These are phyloP conservation scores for Aspergillus carlsbadensis DNA, from an alignment of 495 filamentous ascomycete genomes.

Conservation along the genomic window DNA sequence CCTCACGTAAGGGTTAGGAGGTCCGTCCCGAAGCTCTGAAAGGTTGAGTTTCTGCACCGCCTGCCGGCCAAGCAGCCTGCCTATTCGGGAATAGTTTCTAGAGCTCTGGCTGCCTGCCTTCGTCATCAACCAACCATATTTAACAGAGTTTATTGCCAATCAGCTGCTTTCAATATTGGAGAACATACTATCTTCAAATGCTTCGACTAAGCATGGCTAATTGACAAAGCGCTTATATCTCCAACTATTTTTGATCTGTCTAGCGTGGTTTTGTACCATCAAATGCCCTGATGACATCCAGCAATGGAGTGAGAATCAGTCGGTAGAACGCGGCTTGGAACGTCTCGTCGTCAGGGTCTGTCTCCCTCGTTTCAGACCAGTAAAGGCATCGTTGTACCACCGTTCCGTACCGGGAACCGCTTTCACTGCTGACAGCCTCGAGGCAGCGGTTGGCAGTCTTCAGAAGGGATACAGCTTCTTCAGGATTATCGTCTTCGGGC, in stretches of 20 bases:
- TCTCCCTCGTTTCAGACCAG: constrained; percentile 11
- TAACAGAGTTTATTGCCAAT: too few species aligned
- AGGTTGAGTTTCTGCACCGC: not conserved
- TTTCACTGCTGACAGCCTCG: constrained; percentile 24
- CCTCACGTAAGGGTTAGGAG: not conserved
- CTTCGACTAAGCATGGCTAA: too few species aligned
- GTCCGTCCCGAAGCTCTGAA: not conserved
- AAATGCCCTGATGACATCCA: not conserved
- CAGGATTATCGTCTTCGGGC: constrained; percentile 22
- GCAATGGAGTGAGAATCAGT: constrained; percentile 20
- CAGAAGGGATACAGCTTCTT: constrained; percentile 19
- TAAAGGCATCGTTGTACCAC: constrained; percentile 36
- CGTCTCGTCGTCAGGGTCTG: constrained; percentile 3
- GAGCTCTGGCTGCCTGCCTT: not conserved
- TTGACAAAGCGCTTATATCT: too few species aligned
- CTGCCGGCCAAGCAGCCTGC: not conserved
- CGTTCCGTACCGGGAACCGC: constrained; percentile 27
- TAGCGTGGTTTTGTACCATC: not conserved
- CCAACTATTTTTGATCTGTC: too few species aligned
- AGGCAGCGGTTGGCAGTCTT: constrained; percentile 26
- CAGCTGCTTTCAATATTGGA: too few species aligned
- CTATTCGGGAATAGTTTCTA: constrained; percentile 6
- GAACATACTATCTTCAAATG: too few species aligned
- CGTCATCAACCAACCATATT: too few species aligned
- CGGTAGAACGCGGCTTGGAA: constrained; percentile 20